A percentile compares a stretch with the other conserved stretches of the same genome.
Evolutionary conservation across 2,329 filamentous ascomycete genomes (phyloP).

Genomic region (Hansfordia pulvinata): DNA sequence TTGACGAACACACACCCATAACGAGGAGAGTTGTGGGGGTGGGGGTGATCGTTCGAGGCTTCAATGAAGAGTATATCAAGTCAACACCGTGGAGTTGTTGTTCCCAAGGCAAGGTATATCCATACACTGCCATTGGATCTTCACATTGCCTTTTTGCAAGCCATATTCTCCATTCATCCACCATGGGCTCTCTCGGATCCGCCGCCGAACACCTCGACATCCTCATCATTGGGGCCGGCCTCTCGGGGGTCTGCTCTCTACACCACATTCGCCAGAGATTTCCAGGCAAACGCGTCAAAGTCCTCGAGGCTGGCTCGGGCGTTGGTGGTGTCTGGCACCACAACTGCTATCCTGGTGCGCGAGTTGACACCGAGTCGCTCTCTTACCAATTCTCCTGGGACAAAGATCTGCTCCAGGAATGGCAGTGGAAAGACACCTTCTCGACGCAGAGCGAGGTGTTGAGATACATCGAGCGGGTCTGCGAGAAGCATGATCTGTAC

Average conservation of each 20-base stretch:
- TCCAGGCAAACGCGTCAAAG: conserved; percentile 1
- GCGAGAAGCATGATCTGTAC: conserved; percentile 3
- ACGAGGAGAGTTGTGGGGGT: too few species aligned
- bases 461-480: conserved; percentile 1
- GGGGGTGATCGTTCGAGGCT: too few species aligned
- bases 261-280: conserved; percentile 3
- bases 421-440: conserved; percentile 4
- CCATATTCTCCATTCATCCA: too few species aligned
- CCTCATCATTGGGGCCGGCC: conserved; percentile 3
- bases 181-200: conserved; percentile 2
- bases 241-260: conserved; percentile 3
- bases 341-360: conserved; percentile 3
- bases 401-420: conserved; percentile 2
- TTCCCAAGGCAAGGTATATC: too few species aligned
- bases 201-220: conserved; percentile 1
- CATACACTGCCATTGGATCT: too few species aligned
- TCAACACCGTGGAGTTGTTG: too few species aligned
- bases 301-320: conserved; percentile 2
- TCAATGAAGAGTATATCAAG: too few species aligned
- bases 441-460: conserved; percentile 1
- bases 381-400: conserved; percentile 2
- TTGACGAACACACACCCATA: too few species aligned
- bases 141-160: too few species aligned
- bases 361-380: conserved; percentile 3
- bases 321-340: conserved; percentile 3